Conservation (phyloP, 176 grass and related monocot species). For the Rhynchospora pubera region DNA sequence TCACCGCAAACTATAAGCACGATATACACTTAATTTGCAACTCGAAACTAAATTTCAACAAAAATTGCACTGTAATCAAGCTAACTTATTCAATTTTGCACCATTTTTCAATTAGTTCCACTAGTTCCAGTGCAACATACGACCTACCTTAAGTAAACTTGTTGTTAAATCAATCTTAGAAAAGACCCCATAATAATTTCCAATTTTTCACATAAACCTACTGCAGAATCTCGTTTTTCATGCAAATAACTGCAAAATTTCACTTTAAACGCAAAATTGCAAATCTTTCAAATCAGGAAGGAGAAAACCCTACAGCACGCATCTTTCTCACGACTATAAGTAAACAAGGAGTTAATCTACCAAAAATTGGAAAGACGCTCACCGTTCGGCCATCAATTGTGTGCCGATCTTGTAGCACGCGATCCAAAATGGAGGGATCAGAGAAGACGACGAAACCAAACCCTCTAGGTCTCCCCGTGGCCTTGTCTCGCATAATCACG, state of each 20-base stretch:
- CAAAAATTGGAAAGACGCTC: not conserved
- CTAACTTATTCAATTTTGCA: not conserved
- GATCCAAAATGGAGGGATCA: constrained; percentile 71
- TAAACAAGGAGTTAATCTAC: not conserved
- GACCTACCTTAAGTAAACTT: not conserved
- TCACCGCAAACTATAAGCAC: not conserved
- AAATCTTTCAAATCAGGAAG: not conserved
- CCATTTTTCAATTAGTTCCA: not conserved
- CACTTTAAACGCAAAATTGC: not conserved
- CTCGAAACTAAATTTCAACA: not conserved
- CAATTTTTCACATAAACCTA: not conserved
- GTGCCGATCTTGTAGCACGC: constrained; percentile 77
- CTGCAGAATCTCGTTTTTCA: not conserved
- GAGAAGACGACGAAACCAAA: constrained; percentile 94
- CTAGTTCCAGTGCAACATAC: not conserved
- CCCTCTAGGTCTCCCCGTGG: constrained; percentile 82
- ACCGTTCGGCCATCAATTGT: constrained; percentile 90
- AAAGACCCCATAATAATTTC: not conserved
- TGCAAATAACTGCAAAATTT: not conserved
- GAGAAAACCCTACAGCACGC: not conserved
- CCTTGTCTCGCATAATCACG: constrained; percentile 90
- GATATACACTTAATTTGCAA: not conserved
- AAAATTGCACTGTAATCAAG: not conserved
- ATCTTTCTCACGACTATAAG: not conserved
- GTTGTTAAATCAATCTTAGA: not conserved